Evolutionary conservation across 805 yeast species (phyloP).

Genomic region (Metschnikowia drakensbergensis): DNA sequence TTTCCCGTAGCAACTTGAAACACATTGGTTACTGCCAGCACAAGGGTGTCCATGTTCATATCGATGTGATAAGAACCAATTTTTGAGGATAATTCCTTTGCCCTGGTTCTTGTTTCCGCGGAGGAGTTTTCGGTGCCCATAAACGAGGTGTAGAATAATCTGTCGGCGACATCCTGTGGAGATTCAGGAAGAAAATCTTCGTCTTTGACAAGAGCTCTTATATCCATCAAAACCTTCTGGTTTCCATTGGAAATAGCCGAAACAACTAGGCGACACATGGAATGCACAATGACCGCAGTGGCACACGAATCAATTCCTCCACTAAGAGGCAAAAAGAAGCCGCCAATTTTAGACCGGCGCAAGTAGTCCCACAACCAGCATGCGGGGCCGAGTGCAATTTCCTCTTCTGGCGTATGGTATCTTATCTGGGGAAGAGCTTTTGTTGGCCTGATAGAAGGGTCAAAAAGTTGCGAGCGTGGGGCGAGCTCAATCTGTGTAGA

Average conservation of each 20-base stretch:
- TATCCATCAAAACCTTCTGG: constrained; percentile 72
- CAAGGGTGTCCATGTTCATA: constrained; percentile 85
- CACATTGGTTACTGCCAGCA: constrained; percentile 64
- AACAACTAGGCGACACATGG: constrained; percentile 87
- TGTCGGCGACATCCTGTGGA: constrained; percentile 71
- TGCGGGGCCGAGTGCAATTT: constrained; percentile 96
- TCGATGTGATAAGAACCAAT: constrained; percentile 91
- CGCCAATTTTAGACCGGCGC: constrained; percentile 85
- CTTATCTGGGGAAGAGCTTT: constrained; percentile 40
- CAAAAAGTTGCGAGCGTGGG: constrained; percentile 55
- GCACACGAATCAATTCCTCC: constrained; percentile 99
- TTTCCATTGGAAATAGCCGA: constrained; percentile 67
- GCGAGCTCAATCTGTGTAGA: constrained; percentile 63
- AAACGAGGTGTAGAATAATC: constrained; percentile 82
- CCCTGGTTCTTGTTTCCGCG: constrained; percentile 76
- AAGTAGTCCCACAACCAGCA: constrained; percentile 99
- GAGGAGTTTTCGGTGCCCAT: constrained; percentile 98
- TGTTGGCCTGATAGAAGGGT: constrained; percentile 61
- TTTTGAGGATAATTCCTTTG: constrained; percentile 65
- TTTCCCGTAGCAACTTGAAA: constrained; percentile 91
- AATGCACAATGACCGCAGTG: constrained; percentile 88
- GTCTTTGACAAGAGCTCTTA: constrained; percentile 59
- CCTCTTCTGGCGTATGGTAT: constrained; percentile 87
- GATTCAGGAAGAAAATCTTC: constrained; percentile 62
- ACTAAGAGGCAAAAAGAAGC: constrained; percentile 87